Evolutionary conservation across 2,329 filamentous ascomycete species (phyloP).

Genomic region (Lachnellula occidentalis): DNA sequence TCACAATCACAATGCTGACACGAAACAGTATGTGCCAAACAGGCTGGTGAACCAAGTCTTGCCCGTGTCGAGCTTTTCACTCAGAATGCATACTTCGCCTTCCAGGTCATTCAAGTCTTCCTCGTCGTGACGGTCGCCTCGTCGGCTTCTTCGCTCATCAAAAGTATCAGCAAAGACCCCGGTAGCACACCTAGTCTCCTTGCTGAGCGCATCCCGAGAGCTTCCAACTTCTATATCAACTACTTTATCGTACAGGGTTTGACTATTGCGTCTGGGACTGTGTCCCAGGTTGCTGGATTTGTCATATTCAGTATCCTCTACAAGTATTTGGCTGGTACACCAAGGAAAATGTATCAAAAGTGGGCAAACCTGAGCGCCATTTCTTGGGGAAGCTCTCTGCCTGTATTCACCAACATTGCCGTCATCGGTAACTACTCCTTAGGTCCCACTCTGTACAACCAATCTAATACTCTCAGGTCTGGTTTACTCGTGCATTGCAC

Average conservation of each 20-base stretch:
- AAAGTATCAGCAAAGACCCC: conserved; percentile 59
- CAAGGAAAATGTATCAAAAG: conserved; percentile 71
- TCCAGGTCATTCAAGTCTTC: conserved; percentile 90
- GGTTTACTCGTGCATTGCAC: conserved; percentile 81
- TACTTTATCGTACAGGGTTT: conserved; percentile 94
- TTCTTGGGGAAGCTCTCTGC: conserved; percentile 79
- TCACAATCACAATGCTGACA: conserved; percentile 10
- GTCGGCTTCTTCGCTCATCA: conserved; percentile 65
- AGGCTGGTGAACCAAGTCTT: conserved; percentile 73
- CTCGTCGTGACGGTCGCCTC: conserved; percentile 79
- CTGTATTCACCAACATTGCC: conserved; percentile 73
- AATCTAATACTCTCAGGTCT: conserved; percentile 50
- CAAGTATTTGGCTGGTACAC: conserved; percentile 69
- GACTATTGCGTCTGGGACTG: conserved; percentile 65
- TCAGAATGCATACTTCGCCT: conserved; percentile 86
- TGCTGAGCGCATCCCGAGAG: conserved; percentile 68
- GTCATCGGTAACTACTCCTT: conserved; percentile 59
- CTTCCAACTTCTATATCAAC: conserved; percentile 90
- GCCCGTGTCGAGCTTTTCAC: conserved; percentile 82
- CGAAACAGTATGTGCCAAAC: conserved; percentile 62
- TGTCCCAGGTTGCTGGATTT: conserved; percentile 71
- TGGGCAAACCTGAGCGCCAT: conserved; percentile 70
- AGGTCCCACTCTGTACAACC: neutral
- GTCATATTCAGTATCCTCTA: conserved; percentile 69
- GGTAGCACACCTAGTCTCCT: conserved; percentile 57